Conservation (phyloP, 352 stramenopile genomes). For the Globisporangium paddicum region DNA sequence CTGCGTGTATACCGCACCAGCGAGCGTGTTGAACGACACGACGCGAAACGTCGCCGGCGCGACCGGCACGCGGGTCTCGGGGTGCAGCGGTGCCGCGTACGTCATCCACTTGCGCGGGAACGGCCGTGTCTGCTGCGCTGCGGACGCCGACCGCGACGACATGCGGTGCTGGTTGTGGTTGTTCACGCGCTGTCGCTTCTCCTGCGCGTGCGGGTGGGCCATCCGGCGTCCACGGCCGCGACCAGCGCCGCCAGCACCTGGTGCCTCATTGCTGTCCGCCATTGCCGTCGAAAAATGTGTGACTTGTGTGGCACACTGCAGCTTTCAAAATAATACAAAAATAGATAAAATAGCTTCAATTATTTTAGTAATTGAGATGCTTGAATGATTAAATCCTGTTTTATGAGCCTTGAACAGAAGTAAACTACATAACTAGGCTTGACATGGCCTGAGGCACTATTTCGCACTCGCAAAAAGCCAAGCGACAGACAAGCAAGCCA, state of each 20-base stretch:
- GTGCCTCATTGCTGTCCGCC: not conserved
- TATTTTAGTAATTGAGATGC: too few relatives aligned
- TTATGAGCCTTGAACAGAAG: too few relatives aligned
- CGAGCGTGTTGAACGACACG: constrained; percentile 70
- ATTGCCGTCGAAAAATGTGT: not conserved
- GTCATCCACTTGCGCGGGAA: constrained; percentile 39
- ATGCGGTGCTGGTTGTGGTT: not conserved
- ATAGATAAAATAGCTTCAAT: too few relatives aligned
- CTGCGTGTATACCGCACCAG: constrained; percentile 20
- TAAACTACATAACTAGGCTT: not conserved
- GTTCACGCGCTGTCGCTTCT: constrained; percentile 1
- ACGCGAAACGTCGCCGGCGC: constrained; percentile 48
- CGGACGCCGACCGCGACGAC: not conserved
- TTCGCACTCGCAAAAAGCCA: not conserved
- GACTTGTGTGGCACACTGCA: too few relatives aligned
- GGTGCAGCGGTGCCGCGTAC: constrained; percentile 32
- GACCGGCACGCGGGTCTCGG: constrained; percentile 14
- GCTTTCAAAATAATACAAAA: not conserved
- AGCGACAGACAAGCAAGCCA: not conserved
- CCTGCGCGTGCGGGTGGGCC: not conserved
- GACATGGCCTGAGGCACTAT: too few relatives aligned
- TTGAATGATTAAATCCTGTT: too few relatives aligned
- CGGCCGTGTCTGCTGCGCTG: constrained; percentile 6
- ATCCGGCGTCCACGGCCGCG: not conserved
- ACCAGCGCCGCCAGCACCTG: not conserved